phyloP scores from a whole-genome alignment of 2,329 filamentous ascomycete species.

The Aureobasidium melanogenum region DNA sequence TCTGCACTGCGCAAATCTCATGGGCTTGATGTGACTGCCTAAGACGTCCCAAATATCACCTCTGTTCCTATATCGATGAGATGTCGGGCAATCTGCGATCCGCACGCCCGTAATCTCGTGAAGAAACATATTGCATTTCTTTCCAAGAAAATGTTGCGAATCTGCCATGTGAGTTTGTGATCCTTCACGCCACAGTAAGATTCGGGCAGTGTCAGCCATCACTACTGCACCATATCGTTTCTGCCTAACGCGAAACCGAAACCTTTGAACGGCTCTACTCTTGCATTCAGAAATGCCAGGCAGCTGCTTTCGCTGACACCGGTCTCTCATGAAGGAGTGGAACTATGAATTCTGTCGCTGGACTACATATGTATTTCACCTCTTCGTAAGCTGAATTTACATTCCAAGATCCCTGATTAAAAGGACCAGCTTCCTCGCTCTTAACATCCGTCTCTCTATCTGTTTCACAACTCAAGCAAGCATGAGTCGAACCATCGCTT shows the following conservation, averaged over 20 bases:
- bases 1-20: too few species aligned
- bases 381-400: too few species aligned
- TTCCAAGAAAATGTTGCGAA: not conserved
- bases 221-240: not conserved
- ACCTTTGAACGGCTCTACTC: not conserved
- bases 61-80: too few species aligned
- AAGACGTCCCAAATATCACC: too few species aligned
- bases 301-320: not conserved
- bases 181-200: slow-evolving; percentile 7
- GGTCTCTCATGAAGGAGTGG: not conserved
- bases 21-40: too few species aligned
- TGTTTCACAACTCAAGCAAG: not conserved
- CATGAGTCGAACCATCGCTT: slow-evolving; percentile 32
- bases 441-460: not conserved
- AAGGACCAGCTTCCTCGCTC: too few species aligned
- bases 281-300: not conserved
- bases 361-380: not conserved
- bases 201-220: not conserved
- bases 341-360: too few species aligned
- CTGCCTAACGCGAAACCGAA: not conserved
- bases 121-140: too few species aligned
- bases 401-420: too few species aligned
- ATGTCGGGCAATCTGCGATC: too few species aligned
- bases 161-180: not conserved
- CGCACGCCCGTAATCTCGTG: too few species aligned